phyloP scores from a whole-genome alignment of 2,329 filamentous ascomycete genomes.

The Paecilomyces fulvus region DNA sequence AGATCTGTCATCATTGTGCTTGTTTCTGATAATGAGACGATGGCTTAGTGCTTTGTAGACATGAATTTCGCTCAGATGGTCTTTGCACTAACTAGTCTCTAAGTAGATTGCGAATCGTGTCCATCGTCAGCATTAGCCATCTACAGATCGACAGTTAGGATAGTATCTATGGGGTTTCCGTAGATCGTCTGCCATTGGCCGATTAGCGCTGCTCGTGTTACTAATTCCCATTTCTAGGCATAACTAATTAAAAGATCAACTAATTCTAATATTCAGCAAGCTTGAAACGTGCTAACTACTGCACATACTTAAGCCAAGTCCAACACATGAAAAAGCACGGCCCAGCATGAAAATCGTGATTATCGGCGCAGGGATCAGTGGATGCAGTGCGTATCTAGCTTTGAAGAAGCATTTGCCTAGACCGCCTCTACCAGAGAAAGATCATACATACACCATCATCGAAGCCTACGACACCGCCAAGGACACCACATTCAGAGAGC shows the following conservation, averaged over 20 bases:
- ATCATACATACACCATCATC: conserved; percentile 30
- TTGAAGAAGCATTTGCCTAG: conserved; percentile 32
- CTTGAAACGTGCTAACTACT: background rate
- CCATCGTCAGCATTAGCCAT: background rate
- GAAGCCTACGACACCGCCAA: conserved; percentile 30
- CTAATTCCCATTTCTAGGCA: background rate
- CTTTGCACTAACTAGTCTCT: too few relatives aligned
- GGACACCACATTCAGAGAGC: conserved; percentile 12
- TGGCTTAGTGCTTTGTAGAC: too few relatives aligned
- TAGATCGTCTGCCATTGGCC: background rate
- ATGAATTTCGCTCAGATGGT: too few relatives aligned
- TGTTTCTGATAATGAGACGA: too few relatives aligned
- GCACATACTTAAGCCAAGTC: background rate
- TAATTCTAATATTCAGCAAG: background rate
- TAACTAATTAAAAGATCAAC: background rate
- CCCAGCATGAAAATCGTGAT: conserved; percentile 34
- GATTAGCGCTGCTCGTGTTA: background rate
- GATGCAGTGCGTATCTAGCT: conserved; percentile 31
- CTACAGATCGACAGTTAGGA: too few relatives aligned
- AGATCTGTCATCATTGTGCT: too few relatives aligned
- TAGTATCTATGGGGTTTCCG: background rate
- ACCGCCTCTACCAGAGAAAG: conserved; percentile 5
- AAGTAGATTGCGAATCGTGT: too few relatives aligned
- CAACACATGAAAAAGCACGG: background rate
- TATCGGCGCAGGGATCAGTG: conserved; percentile 36